Conservation (phyloP, 805 yeast species). For the Ogataea nakhonphanomensis region DNA sequence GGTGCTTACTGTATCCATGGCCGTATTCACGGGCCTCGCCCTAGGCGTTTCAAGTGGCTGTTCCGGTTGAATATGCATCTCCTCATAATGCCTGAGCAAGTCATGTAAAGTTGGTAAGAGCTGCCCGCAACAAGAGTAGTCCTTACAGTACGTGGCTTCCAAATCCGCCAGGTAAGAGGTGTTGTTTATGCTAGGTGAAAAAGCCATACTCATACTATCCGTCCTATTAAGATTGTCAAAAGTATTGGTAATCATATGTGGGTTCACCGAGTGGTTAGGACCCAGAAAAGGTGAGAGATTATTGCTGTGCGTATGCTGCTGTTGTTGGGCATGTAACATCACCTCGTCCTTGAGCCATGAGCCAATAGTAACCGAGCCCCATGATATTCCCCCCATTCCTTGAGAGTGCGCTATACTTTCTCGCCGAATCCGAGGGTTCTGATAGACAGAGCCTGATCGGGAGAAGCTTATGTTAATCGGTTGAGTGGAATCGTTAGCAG, state of each 20-base stretch:
- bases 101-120: conserved; percentile 91
- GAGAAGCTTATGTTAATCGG: conserved; percentile 39
- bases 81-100: conserved; percentile 90
- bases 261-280: conserved; percentile 12
- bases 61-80: conserved; percentile 75
- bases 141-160: conserved; percentile 95
- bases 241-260: conserved; percentile 9
- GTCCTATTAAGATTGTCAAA: conserved; percentile 25
- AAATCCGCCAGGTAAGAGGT: conserved; percentile 85
- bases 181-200: conserved; percentile 64
- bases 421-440: conserved; percentile 60
- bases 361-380: conserved; percentile 96
- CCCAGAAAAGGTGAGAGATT: conserved; percentile 24
- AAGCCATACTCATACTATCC: conserved; percentile 34
- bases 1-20: conserved; percentile 84
- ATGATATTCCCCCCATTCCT: conserved; percentile 96
- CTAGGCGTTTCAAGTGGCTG: conserved; percentile 41
- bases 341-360: conserved; percentile 96
- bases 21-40: conserved; percentile 49
- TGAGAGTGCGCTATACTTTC: conserved; percentile 94
- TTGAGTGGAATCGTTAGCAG: conserved; percentile 31
- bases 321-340: conserved; percentile 43
- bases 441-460: conserved; percentile 37
- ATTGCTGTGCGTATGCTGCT: conserved; percentile 17
- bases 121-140: conserved; percentile 94